Evolutionary conservation across 768 basidiomycete species (phyloP).

Genomic region (Clitopilus hobsonii): DNA sequence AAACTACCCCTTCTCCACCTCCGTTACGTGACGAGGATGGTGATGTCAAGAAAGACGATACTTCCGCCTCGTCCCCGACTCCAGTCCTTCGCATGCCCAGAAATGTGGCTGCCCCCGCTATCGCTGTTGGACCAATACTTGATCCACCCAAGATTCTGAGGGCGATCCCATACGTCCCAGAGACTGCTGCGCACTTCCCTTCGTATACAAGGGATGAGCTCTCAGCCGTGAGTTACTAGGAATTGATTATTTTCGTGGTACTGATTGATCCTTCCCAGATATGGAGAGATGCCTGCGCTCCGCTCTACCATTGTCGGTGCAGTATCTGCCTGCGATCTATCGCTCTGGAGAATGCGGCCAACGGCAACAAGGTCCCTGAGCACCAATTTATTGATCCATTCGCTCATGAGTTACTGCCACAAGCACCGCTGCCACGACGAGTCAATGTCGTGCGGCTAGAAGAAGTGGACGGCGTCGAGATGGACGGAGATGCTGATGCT

Average conservation of each 20-base stretch:
- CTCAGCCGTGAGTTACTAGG: slow-evolving; percentile 38
- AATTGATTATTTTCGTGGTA: slow-evolving; percentile 4
- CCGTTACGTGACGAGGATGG: slow-evolving; percentile 32
- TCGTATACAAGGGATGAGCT: slow-evolving; percentile 56
- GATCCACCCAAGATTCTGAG: slow-evolving; percentile 55
- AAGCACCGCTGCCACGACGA: slow-evolving; percentile 3
- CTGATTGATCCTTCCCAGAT: slow-evolving; percentile 32
- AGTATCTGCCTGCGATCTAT: slow-evolving; percentile 70
- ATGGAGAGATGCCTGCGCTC: slow-evolving; percentile 72
- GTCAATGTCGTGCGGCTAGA: slow-evolving; percentile 6
- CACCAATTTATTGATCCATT: slow-evolving; percentile 18
- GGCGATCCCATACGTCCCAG: slow-evolving; percentile 67
- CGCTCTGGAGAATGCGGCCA: slow-evolving; percentile 41
- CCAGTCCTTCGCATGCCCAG: slow-evolving; percentile 14
- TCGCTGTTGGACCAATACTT: slow-evolving; percentile 55
- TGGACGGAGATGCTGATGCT: slow-evolving; percentile 19
- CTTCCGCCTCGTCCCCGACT: slow-evolving; percentile 11
- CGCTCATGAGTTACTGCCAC: slow-evolving; percentile 14
- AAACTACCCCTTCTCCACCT: slow-evolving; percentile 76
- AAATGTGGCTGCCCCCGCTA: slow-evolving; percentile 18
- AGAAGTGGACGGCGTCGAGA: slow-evolving; percentile 9
- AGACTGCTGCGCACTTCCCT: slow-evolving; percentile 49
- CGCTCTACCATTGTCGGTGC: slow-evolving; percentile 68
- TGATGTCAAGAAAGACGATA: slow-evolving; percentile 29
- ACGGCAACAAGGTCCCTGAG: slow-evolving; percentile 20